A percentile compares a stretch with the other conserved stretches of the same genome.
Conservation (phyloP, 2,329 filamentous ascomycete species). For the Ophiostoma quercus region DNA sequence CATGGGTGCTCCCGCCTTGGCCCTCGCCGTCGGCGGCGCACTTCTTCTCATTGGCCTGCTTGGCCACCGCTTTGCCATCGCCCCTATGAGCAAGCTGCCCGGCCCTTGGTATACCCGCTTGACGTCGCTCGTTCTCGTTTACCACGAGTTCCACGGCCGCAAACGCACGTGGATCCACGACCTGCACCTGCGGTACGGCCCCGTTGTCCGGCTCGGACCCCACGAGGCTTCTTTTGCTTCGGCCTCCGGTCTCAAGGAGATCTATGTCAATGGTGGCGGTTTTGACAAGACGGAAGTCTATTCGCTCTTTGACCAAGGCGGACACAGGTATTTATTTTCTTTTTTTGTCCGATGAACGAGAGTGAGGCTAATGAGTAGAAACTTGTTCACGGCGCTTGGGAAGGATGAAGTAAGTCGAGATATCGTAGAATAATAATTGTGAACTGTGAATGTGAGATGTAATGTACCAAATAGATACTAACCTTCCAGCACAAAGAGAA, state of each 20-base stretch:
- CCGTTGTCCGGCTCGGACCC: slow-evolving; percentile 20
- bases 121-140: slow-evolving; percentile 6
- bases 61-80: slow-evolving; percentile 14
- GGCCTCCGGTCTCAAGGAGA: slow-evolving; percentile 13
- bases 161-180: slow-evolving; percentile 22
- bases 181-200: slow-evolving; percentile 20
- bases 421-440: neutral
- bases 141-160: slow-evolving; percentile 19
- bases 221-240: slow-evolving; percentile 22
- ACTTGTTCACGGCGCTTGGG: neutral
- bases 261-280: slow-evolving; percentile 19
- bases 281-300: slow-evolving; percentile 22
- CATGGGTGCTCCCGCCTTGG: slow-evolving; percentile 6
- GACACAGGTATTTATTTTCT: slow-evolving; percentile 28
- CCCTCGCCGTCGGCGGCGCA: slow-evolving; percentile 7
- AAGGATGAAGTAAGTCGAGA: slow-evolving; percentile 30
- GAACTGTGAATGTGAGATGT: neutral
- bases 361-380: slow-evolving; percentile 7
- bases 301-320: slow-evolving; percentile 16
- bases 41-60: slow-evolving; percentile 9
- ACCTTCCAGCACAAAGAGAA: neutral
- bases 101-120: slow-evolving; percentile 22
- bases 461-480: neutral
- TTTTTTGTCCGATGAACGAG: neutral
- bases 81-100: slow-evolving; percentile 13